Evolutionary conservation across 2,329 filamentous ascomycete genomes (phyloP).

Genomic region (Cladophialophora psammophila): DNA sequence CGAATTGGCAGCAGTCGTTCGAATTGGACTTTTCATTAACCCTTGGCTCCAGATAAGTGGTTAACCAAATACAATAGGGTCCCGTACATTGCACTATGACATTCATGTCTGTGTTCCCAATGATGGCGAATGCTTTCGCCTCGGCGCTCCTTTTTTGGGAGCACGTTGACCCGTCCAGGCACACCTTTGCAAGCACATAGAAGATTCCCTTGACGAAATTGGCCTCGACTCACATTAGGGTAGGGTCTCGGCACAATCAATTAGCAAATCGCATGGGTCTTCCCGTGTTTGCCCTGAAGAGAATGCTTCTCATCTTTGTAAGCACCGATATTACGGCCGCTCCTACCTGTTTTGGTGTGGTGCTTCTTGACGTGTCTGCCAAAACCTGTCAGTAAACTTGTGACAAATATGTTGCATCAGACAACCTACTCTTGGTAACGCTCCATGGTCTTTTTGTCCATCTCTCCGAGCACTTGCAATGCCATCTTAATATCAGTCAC

Average conservation of each 20-base stretch:
- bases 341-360: slow-evolving; percentile 60
- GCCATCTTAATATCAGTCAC: slow-evolving; percentile 81
- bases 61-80: not conserved
- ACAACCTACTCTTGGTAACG: slow-evolving; percentile 69
- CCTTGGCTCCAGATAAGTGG: not conserved
- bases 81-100: not conserved
- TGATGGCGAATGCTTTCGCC: not conserved
- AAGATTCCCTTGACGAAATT: not conserved
- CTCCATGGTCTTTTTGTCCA: slow-evolving; percentile 75
- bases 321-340: slow-evolving; percentile 57
- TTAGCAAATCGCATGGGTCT: slow-evolving; percentile 87
- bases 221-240: not conserved
- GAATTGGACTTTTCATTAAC: slow-evolving; percentile 1
- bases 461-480: slow-evolving; percentile 71
- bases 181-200: not conserved
- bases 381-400: slow-evolving; percentile 18
- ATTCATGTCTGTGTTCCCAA: not conserved
- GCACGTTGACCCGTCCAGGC: not conserved
- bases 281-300: slow-evolving; percentile 79
- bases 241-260: not conserved
- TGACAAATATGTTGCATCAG: not conserved
- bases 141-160: not conserved
- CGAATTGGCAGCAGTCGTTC: not conserved
- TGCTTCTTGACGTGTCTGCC: slow-evolving; percentile 60
- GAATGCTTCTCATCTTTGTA: slow-evolving; percentile 81